Evolutionary conservation across 805 yeast species (phyloP).

Genomic region (Pichia paraexigua): DNA sequence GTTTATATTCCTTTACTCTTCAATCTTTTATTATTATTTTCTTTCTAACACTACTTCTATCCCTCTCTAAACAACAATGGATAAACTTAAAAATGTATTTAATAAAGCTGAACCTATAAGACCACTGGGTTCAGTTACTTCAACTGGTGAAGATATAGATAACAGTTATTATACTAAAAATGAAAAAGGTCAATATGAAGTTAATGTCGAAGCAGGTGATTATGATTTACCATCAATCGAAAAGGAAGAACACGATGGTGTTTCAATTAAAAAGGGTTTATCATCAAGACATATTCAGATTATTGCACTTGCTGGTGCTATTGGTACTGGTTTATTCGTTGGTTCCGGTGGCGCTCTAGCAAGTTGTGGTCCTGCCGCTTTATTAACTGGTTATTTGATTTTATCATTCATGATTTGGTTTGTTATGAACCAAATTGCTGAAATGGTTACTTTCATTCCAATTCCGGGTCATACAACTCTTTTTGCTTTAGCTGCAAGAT

Average conservation of each 20-base stretch:
- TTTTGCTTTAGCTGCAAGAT: constrained; percentile 22
- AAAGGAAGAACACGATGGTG: background rate
- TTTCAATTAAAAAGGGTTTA: constrained; percentile 32
- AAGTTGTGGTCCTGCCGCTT: constrained; percentile 26
- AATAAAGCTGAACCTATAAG: background rate
- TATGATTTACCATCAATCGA: background rate
- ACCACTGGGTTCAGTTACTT: background rate
- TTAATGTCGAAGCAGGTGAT: background rate
- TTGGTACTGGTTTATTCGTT: constrained; percentile 55
- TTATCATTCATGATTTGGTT: constrained; percentile 58
- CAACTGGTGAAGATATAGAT: background rate
- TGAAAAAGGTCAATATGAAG: background rate
- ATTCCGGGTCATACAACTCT: constrained; percentile 42
- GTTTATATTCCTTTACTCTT: no score
- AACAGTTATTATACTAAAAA: background rate
- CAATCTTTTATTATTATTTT: no score
- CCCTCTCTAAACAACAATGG: background rate
- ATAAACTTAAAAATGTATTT: background rate
- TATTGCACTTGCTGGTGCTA: constrained; percentile 66
- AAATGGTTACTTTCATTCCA: constrained; percentile 55
- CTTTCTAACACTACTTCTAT: no score
- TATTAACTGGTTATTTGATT: constrained; percentile 53
- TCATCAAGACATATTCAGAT: constrained; percentile 48
- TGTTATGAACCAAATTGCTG: constrained; percentile 58
- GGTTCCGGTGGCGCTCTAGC: constrained; percentile 40